Percentiles rank a stretch among this genome's conserved stretches.
phyloP scores from a whole-genome alignment of 495 filamentous ascomycete species.

The Niebla homalea region DNA sequence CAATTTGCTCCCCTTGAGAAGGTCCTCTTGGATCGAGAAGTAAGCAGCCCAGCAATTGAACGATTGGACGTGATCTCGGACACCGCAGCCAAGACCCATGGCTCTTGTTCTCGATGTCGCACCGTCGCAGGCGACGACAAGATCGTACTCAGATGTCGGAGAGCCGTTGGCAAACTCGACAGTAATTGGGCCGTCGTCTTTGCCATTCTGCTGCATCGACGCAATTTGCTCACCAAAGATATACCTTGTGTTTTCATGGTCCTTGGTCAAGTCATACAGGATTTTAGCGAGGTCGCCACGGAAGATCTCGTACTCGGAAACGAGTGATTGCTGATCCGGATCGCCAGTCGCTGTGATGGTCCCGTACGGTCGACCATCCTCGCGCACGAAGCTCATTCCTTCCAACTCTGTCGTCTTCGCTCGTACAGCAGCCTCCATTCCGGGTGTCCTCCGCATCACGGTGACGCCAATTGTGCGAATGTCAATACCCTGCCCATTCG shows the following conservation, averaged over 20 bases:
- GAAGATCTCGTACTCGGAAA: slow-evolving; percentile 45
- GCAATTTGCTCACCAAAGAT: slow-evolving; percentile 30
- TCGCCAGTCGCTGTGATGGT: slow-evolving; percentile 30
- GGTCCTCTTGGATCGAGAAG: slow-evolving; percentile 27
- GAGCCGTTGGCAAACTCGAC: slow-evolving; percentile 26
- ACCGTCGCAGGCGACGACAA: slow-evolving; percentile 38
- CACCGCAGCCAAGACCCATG: slow-evolving; percentile 27
- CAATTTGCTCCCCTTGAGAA: slow-evolving; percentile 25
- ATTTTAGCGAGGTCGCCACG: slow-evolving; percentile 37
- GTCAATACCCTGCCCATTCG: slow-evolving; percentile 40
- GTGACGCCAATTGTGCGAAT: slow-evolving; percentile 34
- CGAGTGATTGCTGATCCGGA: slow-evolving; percentile 22
- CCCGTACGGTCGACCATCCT: slow-evolving; percentile 23
- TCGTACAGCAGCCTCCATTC: slow-evolving; percentile 33
- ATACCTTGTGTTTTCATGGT: slow-evolving; percentile 22
- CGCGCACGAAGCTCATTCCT: slow-evolving; percentile 32
- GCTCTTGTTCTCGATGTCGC: slow-evolving; percentile 34
- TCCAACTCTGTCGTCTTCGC: slow-evolving; percentile 25
- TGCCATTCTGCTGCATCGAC: slow-evolving; percentile 17
- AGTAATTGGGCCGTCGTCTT: slow-evolving; percentile 10
- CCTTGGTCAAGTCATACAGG: slow-evolving; percentile 31
- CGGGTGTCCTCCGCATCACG: slow-evolving; percentile 36
- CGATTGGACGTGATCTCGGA: slow-evolving; percentile 26
- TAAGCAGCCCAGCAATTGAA: slow-evolving; percentile 29
- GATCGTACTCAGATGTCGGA: slow-evolving; percentile 28